These are phyloP conservation scores for Fusarium sp. DNA, from an alignment of 2,329 filamentous ascomycete species.

Conservation along the genomic window DNA sequence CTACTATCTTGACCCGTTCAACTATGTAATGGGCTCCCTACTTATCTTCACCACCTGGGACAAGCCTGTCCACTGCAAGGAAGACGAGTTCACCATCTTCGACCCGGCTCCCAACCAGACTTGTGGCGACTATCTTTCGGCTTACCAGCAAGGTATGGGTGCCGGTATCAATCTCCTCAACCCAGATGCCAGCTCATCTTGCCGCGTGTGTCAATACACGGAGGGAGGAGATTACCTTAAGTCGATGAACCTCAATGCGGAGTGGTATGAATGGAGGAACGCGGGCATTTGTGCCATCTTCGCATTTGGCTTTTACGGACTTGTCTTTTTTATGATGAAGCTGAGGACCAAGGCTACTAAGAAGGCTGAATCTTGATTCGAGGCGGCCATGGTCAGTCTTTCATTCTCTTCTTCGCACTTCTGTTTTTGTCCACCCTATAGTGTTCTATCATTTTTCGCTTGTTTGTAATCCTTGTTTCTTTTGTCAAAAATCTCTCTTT, in stretches of 20 bases:
- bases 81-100: slow-evolving; percentile 63
- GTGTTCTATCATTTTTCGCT: too few species aligned
- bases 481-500: too few species aligned
- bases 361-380: slow-evolving; percentile 51
- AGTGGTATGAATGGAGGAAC: slow-evolving; percentile 75
- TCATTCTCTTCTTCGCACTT: too few species aligned
- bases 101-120: slow-evolving; percentile 62
- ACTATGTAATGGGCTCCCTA: slow-evolving; percentile 68
- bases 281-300: slow-evolving; percentile 69
- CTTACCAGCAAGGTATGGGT: slow-evolving; percentile 55
- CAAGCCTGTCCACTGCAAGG: slow-evolving; percentile 58
- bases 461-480: too few species aligned
- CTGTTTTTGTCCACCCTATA: too few species aligned
- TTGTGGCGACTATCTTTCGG: slow-evolving; percentile 67
- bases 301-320: slow-evolving; percentile 62
- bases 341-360: slow-evolving; percentile 60
- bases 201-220: slow-evolving; percentile 70
- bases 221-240: slow-evolving; percentile 68
- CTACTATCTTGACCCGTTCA: slow-evolving; percentile 70
- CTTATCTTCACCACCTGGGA: slow-evolving; percentile 64
- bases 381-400: too few species aligned
- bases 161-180: slow-evolving; percentile 66
- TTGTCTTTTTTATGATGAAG: slow-evolving; percentile 61
- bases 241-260: slow-evolving; percentile 68
- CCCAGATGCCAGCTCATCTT: slow-evolving; percentile 64